phyloP scores from a whole-genome alignment of 2,329 filamentous ascomycete species.

The Aspergillus pseudonomiae region DNA sequence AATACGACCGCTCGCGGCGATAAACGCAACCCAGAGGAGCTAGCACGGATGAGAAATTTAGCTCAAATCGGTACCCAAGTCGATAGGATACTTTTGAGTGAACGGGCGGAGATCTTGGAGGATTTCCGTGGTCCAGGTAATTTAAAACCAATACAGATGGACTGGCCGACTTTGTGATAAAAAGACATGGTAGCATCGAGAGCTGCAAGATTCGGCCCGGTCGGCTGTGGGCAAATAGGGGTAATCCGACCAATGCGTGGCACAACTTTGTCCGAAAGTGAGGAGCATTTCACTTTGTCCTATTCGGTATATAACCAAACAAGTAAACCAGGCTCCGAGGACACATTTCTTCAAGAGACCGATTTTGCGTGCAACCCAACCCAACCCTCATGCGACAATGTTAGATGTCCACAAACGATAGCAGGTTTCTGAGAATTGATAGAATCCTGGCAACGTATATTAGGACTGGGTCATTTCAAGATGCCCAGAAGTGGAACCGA shows the following conservation, averaged over 20 bases:
- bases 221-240: neutral
- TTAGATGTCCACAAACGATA: neutral
- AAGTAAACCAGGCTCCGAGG: neutral
- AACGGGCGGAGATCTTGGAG: constrained; percentile 58
- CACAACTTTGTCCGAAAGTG: neutral
- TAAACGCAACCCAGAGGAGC: constrained; percentile 56
- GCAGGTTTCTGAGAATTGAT: neutral
- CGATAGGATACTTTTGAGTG: constrained; percentile 55
- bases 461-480: neutral
- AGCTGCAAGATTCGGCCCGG: neutral
- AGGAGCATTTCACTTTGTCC: neutral
- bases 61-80: constrained; percentile 55
- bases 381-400: neutral
- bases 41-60: constrained; percentile 57
- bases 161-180: constrained; percentile 37
- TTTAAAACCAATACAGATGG: constrained; percentile 50
- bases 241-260: no score
- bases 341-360: neutral
- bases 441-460: neutral
- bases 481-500: neutral
- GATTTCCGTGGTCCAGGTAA: constrained; percentile 54
- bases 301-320: neutral
- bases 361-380: neutral
- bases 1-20: constrained; percentile 57
- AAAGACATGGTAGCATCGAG: neutral